Evolutionary conservation across 306 rosid species (phyloP), one percentile per base, ranked within the genome.

Genomic region (Medicago lupulina): DNA sequence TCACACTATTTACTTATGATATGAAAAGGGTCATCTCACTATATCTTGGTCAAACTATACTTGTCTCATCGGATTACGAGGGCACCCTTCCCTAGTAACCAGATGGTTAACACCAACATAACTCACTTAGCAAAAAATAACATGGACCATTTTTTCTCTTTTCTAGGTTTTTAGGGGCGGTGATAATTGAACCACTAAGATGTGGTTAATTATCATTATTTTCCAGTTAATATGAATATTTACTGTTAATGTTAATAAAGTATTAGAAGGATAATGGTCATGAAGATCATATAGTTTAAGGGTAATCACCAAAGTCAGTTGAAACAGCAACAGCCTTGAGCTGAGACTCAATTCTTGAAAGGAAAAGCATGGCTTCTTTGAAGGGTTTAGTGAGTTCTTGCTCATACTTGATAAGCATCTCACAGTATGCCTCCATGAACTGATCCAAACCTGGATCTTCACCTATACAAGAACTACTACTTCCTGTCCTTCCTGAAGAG

Each of bases 381-480:
- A 95, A 92, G 73, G 99, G 99, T 76, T 95, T 95, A 0, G 97
- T 84, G 63, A 95, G 91, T 72, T 95, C 99, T 83, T 90, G 97
- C 82, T 92, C 99, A 18, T 95, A 95, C 82, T 95, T 95, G 11
- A 82, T 86, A 21, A 95, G 89, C 99, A 95, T 95, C 91, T 95
- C 99, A 77, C 99, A 95, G 49, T 95, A 95, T 6, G 99, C 99
- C 57, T 95, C 99, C 99, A 95, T 95, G 89, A 95, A 95, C 97
- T 92, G 99, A 39, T 95, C 97, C 73, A 95, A 75, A 0, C 83
- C 93, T 39, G 89, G 89, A 80, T 85, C 89, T 82, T 82, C 89
- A 46, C 89, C 86, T 28, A 85, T 54, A 23, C 76, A 75, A 58
- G 38, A 21, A 17, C 80, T 76, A 10, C 49, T 34, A 34, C 38